phyloP scores from a whole-genome alignment of 2,329 filamentous ascomycete genomes.

The Alternaria consortialis region DNA sequence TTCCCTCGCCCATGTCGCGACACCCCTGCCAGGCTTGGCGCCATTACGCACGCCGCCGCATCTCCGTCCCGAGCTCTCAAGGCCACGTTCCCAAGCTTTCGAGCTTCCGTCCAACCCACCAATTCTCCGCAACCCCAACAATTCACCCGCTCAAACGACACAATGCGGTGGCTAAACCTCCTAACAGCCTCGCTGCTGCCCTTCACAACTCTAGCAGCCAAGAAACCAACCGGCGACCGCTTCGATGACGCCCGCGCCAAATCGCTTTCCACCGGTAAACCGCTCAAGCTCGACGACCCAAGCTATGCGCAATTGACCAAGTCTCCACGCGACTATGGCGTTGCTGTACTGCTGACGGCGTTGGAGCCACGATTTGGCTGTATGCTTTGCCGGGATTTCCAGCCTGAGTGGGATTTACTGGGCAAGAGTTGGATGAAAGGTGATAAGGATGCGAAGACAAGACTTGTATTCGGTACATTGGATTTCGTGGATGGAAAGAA shows the following conservation, averaged over 20 bases:
- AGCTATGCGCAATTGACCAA: constrained; percentile 79
- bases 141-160: constrained; percentile 45
- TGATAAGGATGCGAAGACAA: constrained; percentile 76
- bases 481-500: constrained; percentile 87
- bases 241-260: constrained; percentile 77
- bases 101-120: constrained; percentile 22
- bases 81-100: constrained; percentile 45
- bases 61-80: constrained; percentile 31
- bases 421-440: constrained; percentile 87
- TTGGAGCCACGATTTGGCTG: constrained; percentile 85
- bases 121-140: constrained; percentile 33
- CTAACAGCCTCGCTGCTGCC: constrained; percentile 71
- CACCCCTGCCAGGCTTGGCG: constrained; percentile 33
- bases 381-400: constrained; percentile 85
- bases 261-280: constrained; percentile 66
- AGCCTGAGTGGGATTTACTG: constrained; percentile 91
- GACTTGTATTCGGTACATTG: constrained; percentile 81
- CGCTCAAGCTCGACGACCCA: constrained; percentile 80
- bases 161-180: constrained; percentile 72
- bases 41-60: constrained; percentile 41
- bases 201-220: constrained; percentile 68
- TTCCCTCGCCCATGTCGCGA: constrained; percentile 1
- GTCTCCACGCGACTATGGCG: constrained; percentile 82
- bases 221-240: constrained; percentile 69
- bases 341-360: constrained; percentile 85